Evolutionary conservation across 768 basidiomycete genomes (phyloP), one percentile per base, ranked within the genome.

Genomic region (Boletus patriciae): DNA sequence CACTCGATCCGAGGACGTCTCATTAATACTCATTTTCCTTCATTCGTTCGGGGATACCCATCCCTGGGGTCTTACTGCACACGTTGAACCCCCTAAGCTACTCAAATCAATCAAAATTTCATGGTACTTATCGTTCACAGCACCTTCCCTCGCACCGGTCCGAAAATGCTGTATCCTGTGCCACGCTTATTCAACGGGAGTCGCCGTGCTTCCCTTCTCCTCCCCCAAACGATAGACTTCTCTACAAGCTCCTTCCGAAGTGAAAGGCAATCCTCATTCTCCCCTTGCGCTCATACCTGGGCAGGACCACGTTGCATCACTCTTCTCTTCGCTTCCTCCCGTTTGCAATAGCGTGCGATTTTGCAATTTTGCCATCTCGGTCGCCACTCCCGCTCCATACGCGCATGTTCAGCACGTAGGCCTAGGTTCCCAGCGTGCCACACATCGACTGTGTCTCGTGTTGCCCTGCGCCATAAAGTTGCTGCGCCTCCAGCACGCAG

Each of bases 161-260:
- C 50, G 40, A 21, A n/a, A 36, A 58, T 54, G 25, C 46, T 31
- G 43, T 38, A 33, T 44, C 29, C 19, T 53, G 31, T 52, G 47
- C 61, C 57, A 34, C 46, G 19, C 44, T 58, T 37, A 19, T 49
- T 21, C 34, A 19, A 49, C 54, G 49, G 31, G 57, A 58, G 57
- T 63, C 59, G 46, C 53, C 45, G 37, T 49, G 40, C 54, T 68
- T 67, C 55, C 33, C 47, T 27, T 53, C 44, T 33, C 46, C 48
- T 47, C 46, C 48, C 51, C 46, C 41, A 43, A 55, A 68, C 34
- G 61, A 55, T 44, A 40, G 13, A 12, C 55, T 59, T 57, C 52
- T 57, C 43, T 23, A 10, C 55, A 60, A 55, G 65, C 11, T 69
- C 67, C 64, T 67, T 68, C 66, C 66, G 66, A 55, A 52, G 46